Percentiles rank a stretch among this genome's conserved stretches.
These are phyloP conservation scores for Solanum arcanum DNA, from an alignment of 257 asterid genomes.

Conservation along the genomic window DNA sequence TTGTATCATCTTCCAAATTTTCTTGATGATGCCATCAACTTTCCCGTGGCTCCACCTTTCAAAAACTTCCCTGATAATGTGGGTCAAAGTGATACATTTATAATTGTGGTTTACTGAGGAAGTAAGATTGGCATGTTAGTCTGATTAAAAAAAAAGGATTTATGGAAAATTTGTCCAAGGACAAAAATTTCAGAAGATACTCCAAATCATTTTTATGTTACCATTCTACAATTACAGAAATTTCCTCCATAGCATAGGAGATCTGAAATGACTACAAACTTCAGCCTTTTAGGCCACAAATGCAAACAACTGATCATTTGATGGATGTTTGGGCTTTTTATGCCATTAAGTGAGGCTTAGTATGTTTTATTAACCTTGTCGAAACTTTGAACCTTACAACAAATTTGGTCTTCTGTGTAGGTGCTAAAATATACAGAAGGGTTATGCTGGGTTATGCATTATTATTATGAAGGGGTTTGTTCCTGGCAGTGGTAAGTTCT, in stretches of 20 bases:
- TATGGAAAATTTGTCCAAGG: neutral
- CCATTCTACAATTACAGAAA: neutral
- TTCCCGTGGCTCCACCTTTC: neutral
- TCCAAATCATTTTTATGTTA: neutral
- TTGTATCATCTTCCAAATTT: neutral
- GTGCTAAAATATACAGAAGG: conserved; percentile 46
- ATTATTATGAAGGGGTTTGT: conserved; percentile 52
- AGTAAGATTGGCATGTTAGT: neutral
- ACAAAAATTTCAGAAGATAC: neutral
- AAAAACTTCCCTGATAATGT: neutral
- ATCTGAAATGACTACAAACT: neutral
- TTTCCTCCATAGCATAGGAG: neutral
- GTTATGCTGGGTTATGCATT: conserved; percentile 52
- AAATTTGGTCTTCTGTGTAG: conserved; percentile 12
- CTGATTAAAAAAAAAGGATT: neutral
- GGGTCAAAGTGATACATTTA: neutral
- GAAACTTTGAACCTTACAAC: neutral
- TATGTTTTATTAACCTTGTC: neutral
- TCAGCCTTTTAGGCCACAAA: neutral
- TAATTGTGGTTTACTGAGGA: neutral
- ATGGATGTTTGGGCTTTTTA: neutral
- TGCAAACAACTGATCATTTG: neutral
- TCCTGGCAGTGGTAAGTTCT: conserved; percentile 51
- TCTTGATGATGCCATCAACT: neutral
- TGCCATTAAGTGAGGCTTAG: neutral